Base-by-base conservation (phyloP, 129 eudicot genomes). In the Centrapalus pauciflorus region DNA sequence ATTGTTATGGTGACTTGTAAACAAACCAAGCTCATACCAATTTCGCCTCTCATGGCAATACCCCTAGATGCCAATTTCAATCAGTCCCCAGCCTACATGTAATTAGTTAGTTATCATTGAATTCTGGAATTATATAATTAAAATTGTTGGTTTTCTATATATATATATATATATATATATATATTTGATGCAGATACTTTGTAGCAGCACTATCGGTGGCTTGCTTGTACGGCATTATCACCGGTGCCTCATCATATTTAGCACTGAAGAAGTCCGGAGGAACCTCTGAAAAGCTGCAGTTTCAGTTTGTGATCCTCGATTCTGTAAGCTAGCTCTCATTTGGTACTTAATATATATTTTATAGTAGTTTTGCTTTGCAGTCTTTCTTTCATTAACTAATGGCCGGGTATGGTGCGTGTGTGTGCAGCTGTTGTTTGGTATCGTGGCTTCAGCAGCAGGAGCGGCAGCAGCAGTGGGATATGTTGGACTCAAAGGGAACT, bases 81-180 rank as follows among this genome's bases (percentile, higher is more conserved):
- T 2, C 55, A 88, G 46, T 82, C 89, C 7, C 83, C 93, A 28
- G 84, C 93, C 55, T 83, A 82, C 87, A 79, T 86, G 96, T 89
- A 71, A n/a, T n/a, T n/a, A 83, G 87, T 80, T 43, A 6, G 14
- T 11, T 13, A 8, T 1, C 37, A 2, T 9, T 19, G 7, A 4
- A 33, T 41, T 3, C 43, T 4, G 3, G 43, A 35, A 35, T 35
- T 33, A 33, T 33, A 4, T n/a, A 25, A 11, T 30, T 46, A 5
- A 24, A 46, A 56, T 28, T 19, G 2, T 40, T 27, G 25, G 20
- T 8, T 30, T 33, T 28, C 34, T 12, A n/a, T 34, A 2, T 63
- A 37, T n/a, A n/a, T n/a, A n/a, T n/a, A n/a, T n/a, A n/a, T n/a
- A n/a, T n/a, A n/a, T n/a, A n/a, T n/a, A n/a, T n/a, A n/a, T n/a